These are phyloP conservation scores for Corynascus novoguineensis DNA, from an alignment of 495 filamentous ascomycete genomes.

Conservation along the genomic window DNA sequence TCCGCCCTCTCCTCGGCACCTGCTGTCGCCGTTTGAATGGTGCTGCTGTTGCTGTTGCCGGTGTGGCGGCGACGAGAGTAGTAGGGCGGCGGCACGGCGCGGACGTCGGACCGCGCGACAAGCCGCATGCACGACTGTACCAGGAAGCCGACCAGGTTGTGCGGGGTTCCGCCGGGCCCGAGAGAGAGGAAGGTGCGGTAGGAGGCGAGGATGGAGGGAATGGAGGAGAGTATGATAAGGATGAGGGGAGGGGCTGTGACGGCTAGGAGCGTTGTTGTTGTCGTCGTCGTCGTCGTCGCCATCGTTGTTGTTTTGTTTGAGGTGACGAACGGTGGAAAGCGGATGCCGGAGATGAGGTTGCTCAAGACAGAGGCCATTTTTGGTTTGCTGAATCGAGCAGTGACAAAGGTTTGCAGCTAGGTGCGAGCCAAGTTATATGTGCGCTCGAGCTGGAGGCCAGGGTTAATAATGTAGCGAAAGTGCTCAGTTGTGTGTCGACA, in stretches of 20 bases:
- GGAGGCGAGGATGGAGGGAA: background rate
- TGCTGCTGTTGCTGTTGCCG: no score
- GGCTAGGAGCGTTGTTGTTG: background rate
- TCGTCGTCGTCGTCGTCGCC: no score
- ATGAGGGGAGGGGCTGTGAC: background rate
- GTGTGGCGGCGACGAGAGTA: no score
- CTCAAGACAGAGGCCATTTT: constrained; percentile 2
- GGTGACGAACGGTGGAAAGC: background rate
- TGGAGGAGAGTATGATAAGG: background rate
- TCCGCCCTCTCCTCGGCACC: background rate
- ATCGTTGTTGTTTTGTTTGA: no score
- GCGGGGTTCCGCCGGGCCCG: constrained; percentile 4
- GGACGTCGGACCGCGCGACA: background rate
- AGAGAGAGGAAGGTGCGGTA: constrained; percentile 5
- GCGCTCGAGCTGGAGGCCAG: no score
- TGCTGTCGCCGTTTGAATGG: no score
- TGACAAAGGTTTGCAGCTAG: no score
- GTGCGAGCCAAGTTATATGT: no score
- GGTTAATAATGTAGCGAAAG: no score
- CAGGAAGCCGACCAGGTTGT: background rate
- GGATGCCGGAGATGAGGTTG: background rate
- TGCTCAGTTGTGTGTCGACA: no score
- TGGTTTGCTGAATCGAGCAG: background rate
- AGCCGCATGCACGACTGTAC: background rate
- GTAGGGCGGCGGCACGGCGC: background rate